Percentiles rank a stretch among this genome's conserved stretches.
Evolutionary conservation across 441 rosid genomes (phyloP).

Genomic region (Isatis lusitanica): DNA sequence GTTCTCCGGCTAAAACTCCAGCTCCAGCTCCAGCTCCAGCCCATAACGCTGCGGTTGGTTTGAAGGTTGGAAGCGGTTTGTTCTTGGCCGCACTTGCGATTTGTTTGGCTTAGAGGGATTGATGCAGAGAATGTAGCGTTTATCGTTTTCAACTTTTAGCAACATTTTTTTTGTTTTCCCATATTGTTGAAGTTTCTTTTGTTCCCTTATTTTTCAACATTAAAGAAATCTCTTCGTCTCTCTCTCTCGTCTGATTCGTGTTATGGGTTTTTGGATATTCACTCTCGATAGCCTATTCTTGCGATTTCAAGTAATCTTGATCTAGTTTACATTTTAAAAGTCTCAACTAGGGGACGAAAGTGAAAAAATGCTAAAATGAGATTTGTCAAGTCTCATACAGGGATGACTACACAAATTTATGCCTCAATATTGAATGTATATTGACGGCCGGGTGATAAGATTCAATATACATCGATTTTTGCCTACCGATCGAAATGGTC

Average conservation of each 20-base stretch:
- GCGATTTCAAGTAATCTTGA: not conserved
- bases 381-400: not conserved
- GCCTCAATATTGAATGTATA: not conserved
- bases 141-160: not conserved
- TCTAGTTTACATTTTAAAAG: not conserved
- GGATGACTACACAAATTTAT: not conserved
- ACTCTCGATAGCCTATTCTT: not conserved
- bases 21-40: slow-evolving; percentile 17
- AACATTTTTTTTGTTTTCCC: not conserved
- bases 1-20: not conserved
- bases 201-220: slow-evolving; percentile 1
- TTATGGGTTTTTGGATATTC: slow-evolving; percentile 11
- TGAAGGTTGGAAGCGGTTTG: not conserved
- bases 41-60: slow-evolving; percentile 15
- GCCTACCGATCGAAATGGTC: not conserved
- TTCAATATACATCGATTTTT: not conserved
- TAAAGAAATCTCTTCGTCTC: not conserved
- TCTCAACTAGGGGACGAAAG: not conserved
- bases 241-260: slow-evolving; percentile 8
- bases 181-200: slow-evolving; percentile 2
- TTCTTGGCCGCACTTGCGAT: slow-evolving; percentile 9
- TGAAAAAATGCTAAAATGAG: not conserved
- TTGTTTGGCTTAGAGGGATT: slow-evolving; percentile 16
- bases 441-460: not conserved
- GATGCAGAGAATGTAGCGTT: slow-evolving; percentile 10